Evolutionary conservation across 2,329 filamentous ascomycete species (phyloP), one percentile per base, ranked within the genome.

Genomic region (Fusarium denticulatum): DNA sequence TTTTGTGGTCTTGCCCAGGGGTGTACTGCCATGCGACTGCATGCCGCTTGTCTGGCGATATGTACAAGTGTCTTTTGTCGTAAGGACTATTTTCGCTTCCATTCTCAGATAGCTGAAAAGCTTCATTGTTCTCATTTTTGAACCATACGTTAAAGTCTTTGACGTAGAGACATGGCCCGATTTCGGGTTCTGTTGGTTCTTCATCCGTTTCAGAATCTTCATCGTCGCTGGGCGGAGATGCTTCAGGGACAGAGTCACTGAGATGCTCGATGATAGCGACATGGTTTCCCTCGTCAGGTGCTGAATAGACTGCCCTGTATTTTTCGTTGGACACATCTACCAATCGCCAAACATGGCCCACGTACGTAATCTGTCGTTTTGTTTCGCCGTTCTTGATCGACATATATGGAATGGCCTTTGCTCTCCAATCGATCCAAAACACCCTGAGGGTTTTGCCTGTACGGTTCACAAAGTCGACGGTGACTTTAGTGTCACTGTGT

Each of bases 381-480:
- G 64, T 60, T n/a, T 36, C 47, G 16, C 73, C 68, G 26, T 55
- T 43, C 1, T 16, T 50, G 69, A 80, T 50, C 26, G 55, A 47
- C 69, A 61, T 14, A 71, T 76, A 78, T 20, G 59, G 64, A 3
- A 61, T 36, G 18, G 73, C 30, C 13, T 75, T 71, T 5, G 64
- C 71, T 8, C 73, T 34, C 64, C 74, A 76, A 47, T 75, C 70
- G 24, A 80, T 76, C 76, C 79, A 80, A 11, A 67, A 76, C 26
- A 72, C 63, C 10, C 60, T 67, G 26, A 80, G 50, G 15, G 58
- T 52, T 10, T 52, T 62, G 4, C 66, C 64, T 4, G 74, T 79
- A 0, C 69, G 73, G 49, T 80, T 80, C 53, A 77, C 57, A n/a
- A 80, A 76, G 15, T 71, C 74, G 26, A 79, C 55, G 1, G 67